Conservation (phyloP, 2,329 filamentous ascomycete genomes). For the Ceratocystis huliohia region DNA sequence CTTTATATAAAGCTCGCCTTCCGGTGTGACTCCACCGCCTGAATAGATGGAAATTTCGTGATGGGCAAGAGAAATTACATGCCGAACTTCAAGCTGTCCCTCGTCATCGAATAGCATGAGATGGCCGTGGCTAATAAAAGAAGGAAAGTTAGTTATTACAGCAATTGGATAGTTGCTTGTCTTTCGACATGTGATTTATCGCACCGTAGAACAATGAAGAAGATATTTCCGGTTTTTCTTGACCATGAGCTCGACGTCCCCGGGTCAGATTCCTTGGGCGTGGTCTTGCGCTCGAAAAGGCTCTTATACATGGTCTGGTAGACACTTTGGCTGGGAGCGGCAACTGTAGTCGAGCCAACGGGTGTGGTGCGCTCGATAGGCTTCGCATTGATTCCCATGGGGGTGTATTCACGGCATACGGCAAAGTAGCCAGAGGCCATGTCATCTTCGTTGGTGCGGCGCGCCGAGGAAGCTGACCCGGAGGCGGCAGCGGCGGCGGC, state of each 20-base stretch:
- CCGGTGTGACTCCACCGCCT: constrained; percentile 63
- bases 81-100: constrained; percentile 86
- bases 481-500: constrained; percentile 43
- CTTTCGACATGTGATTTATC: constrained; percentile 22
- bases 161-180: not conserved
- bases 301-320: constrained; percentile 98
- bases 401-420: constrained; percentile 85
- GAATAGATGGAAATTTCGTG: constrained; percentile 77
- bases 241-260: constrained; percentile 41
- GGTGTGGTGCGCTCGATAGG: constrained; percentile 78
- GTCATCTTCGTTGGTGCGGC: constrained; percentile 50
- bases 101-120: constrained; percentile 96
- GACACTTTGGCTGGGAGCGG: constrained; percentile 76
- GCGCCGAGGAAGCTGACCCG: constrained; percentile 26
- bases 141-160: constrained; percentile 11
- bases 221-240: constrained; percentile 68
- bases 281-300: constrained; percentile 71
- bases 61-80: constrained; percentile 85
- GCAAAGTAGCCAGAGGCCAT: constrained; percentile 87
- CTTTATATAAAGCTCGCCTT: constrained; percentile 93
- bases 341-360: constrained; percentile 59
- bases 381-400: constrained; percentile 83
- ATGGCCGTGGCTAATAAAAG: constrained; percentile 63
- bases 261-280: constrained; percentile 36
- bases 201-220: constrained; percentile 80